Conservation (phyloP, 2,329 filamentous ascomycete species). For the Pseudocercospora macadamiae region DNA sequence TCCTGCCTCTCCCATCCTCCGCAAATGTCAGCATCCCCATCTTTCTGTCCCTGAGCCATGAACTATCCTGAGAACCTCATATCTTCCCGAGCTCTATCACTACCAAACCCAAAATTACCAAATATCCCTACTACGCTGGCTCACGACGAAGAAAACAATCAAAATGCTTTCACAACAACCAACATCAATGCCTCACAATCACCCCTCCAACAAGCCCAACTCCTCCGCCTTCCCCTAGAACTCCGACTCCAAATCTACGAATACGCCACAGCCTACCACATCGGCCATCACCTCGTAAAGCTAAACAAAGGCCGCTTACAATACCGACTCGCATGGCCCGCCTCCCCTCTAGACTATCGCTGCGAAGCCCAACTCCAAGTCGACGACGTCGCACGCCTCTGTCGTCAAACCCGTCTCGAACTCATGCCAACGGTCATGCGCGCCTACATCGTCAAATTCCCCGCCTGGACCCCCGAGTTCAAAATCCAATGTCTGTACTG, state of each 20-base stretch:
- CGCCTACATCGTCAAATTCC: conserved; percentile 24
- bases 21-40: conserved; percentile 6
- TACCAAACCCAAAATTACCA: background rate
- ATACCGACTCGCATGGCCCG: conserved; percentile 16
- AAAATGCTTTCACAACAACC: background rate
- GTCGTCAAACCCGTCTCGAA: conserved; percentile 14
- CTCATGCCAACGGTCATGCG: conserved; percentile 17
- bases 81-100: background rate
- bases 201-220: background rate
- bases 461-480: conserved; percentile 24
- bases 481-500: conserved; percentile 24
- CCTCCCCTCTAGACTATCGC: conserved; percentile 12
- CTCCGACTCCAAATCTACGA: conserved; percentile 24
- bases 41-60: background rate
- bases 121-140: background rate
- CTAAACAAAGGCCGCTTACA: conserved; percentile 7
- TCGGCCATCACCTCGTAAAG: conserved; percentile 13
- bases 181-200: too few species aligned
- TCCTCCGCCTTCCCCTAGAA: conserved; percentile 13
- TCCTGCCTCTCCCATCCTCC: background rate
- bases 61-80: background rate
- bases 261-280: conserved; percentile 1
- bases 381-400: conserved; percentile 11
- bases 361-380: conserved; percentile 18
- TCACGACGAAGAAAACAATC: background rate